phyloP scores from a whole-genome alignment of 2,329 filamentous ascomycete genomes.

The Xylariomycetidae sp. region DNA sequence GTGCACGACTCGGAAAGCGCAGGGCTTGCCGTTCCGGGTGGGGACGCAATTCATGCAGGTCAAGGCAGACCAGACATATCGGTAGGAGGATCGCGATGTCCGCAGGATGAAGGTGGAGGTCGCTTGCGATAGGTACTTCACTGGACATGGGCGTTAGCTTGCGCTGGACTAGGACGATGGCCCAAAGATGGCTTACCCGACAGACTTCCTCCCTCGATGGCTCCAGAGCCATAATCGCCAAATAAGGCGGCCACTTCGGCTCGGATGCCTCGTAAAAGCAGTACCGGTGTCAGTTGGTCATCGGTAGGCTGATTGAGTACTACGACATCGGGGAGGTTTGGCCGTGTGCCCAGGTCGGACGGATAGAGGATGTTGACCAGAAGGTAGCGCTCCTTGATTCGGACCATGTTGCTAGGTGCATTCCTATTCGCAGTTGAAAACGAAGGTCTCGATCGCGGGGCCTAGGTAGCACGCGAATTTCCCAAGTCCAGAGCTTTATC shows the following conservation, averaged over 20 bases:
- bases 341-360: constrained; percentile 36
- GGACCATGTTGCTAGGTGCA: constrained; percentile 61
- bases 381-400: constrained; percentile 92
- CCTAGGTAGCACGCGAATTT: neutral
- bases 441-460: no score
- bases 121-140: constrained; percentile 89
- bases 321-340: constrained; percentile 53
- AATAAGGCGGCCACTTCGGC: constrained; percentile 67
- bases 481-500: constrained; percentile 15
- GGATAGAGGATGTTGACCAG: constrained; percentile 93
- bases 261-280: constrained; percentile 64
- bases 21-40: constrained; percentile 52
- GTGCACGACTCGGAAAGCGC: constrained; percentile 76
- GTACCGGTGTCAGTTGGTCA: constrained; percentile 59
- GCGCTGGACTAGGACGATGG: neutral
- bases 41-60: constrained; percentile 72
- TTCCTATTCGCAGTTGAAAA: neutral
- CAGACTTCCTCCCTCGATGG: constrained; percentile 58
- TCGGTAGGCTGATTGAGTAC: constrained; percentile 75
- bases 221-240: constrained; percentile 82
- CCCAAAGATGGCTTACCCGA: constrained; percentile 44
- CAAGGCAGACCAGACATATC: constrained; percentile 84
- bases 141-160: constrained; percentile 29
- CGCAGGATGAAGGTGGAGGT: constrained; percentile 91
- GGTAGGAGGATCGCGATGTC: constrained; percentile 74